Percentiles rank a stretch among this genome's conserved stretches.
Conservation (phyloP, 2,329 filamentous ascomycete genomes). For the Trichophyton simii region DNA sequence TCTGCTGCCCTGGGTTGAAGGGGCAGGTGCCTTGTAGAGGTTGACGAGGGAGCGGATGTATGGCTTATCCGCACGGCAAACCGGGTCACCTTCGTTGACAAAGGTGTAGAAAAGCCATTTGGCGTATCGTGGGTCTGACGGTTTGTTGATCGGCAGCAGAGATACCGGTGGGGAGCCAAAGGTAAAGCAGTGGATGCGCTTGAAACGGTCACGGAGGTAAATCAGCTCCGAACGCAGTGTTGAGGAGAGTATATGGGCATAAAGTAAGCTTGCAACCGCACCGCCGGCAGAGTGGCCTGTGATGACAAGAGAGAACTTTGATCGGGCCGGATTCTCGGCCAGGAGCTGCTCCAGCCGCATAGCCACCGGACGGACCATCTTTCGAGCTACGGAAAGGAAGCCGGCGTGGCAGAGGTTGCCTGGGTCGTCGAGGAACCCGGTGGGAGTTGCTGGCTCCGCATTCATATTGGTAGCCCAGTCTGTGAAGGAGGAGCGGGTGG, state of each 20-base stretch:
- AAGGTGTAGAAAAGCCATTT: slow-evolving; percentile 69
- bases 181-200: slow-evolving; percentile 68
- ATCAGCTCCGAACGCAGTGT: slow-evolving; percentile 55
- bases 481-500: slow-evolving; percentile 62
- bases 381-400: slow-evolving; percentile 61
- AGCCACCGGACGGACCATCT: slow-evolving; percentile 64
- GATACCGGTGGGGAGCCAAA: slow-evolving; percentile 75
- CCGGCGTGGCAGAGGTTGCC: slow-evolving; percentile 70
- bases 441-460: slow-evolving; percentile 51
- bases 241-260: slow-evolving; percentile 62
- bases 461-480: slow-evolving; percentile 81
- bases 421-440: slow-evolving; percentile 61
- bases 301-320: slow-evolving; percentile 59
- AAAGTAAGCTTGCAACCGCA: slow-evolving; percentile 67
- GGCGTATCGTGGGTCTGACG: slow-evolving; percentile 36
- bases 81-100: slow-evolving; percentile 76
- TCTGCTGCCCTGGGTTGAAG: slow-evolving; percentile 3
- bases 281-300: slow-evolving; percentile 81
- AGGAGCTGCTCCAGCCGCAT: slow-evolving; percentile 56
- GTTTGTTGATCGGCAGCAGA: slow-evolving; percentile 54
- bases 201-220: slow-evolving; percentile 56
- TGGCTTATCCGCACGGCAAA: slow-evolving; percentile 60
- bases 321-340: slow-evolving; percentile 55
- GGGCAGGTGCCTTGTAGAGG: slow-evolving; percentile 52
- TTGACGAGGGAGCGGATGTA: slow-evolving; percentile 63